These are phyloP conservation scores for Alloteropsis semialata DNA, from an alignment of 176 grass and related monocot species.

Conservation along the genomic window DNA sequence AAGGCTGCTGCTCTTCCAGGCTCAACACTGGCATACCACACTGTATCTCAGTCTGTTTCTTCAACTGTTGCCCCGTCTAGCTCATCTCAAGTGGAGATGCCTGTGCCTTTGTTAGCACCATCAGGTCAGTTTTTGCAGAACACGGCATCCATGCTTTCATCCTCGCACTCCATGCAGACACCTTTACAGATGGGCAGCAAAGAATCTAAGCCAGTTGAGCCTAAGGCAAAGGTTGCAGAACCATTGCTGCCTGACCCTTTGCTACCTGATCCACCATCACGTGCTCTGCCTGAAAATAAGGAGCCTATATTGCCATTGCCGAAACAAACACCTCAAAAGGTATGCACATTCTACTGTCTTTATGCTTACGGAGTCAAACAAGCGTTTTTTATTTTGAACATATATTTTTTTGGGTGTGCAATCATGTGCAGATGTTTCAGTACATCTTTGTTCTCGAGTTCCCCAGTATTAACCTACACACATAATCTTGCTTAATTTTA, in stretches of 20 bases:
- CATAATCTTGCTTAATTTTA: slow-evolving; percentile 6
- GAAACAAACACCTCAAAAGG: slow-evolving; percentile 54
- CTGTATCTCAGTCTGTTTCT: slow-evolving; percentile 43
- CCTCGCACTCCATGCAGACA: slow-evolving; percentile 53
- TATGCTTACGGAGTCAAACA: not conserved
- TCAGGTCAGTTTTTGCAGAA: slow-evolving; percentile 62
- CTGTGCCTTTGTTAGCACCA: slow-evolving; percentile 45
- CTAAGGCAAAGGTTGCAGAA: slow-evolving; percentile 40
- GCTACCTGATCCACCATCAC: slow-evolving; percentile 49
- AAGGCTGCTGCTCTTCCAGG: slow-evolving; percentile 38
- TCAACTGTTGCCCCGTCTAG: slow-evolving; percentile 39
- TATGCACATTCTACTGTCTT: slow-evolving; percentile 14
- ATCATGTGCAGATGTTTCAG: not conserved
- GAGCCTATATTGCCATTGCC: slow-evolving; percentile 84
- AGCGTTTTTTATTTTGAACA: not conserved
- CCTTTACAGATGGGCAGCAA: slow-evolving; percentile 44
- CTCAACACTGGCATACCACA: slow-evolving; percentile 45
- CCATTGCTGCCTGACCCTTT: slow-evolving; percentile 54
- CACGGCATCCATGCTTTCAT: slow-evolving; percentile 41
- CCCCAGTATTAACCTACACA: not conserved
- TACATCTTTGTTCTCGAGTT: not conserved
- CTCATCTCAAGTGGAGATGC: slow-evolving; percentile 41
- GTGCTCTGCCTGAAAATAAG: slow-evolving; percentile 47
- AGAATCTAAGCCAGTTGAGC: slow-evolving; percentile 35
- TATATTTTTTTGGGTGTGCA: not conserved